Percentiles rank a stretch among this genome's conserved stretches.
Evolutionary conservation across 2,329 filamentous ascomycete genomes (phyloP).

Genomic region (Fusarium euwallaceae): DNA sequence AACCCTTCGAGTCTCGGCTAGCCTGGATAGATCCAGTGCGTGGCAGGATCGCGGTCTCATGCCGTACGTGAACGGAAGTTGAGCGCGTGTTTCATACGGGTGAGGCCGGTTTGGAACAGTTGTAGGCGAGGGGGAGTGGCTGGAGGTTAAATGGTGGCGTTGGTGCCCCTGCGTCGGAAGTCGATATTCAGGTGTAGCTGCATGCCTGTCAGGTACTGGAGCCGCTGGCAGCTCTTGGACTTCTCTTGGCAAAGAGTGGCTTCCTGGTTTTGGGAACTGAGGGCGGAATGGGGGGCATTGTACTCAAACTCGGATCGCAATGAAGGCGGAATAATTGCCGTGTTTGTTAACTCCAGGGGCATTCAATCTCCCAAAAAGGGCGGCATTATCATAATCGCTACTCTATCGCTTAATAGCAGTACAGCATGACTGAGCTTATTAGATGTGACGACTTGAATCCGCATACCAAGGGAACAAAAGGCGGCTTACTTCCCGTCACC

Average conservation of each 20-base stretch:
- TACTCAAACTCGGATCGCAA: background rate
- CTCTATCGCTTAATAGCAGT: too few species aligned
- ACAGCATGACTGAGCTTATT: too few species aligned
- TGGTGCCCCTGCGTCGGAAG: background rate
- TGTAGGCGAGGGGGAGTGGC: background rate
- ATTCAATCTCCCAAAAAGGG: too few species aligned
- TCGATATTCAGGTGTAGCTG: background rate
- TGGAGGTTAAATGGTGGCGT: conserved; percentile 15
- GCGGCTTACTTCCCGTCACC: conserved; percentile 9
- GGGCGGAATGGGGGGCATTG: background rate
- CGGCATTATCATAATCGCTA: too few species aligned
- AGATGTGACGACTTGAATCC: background rate
- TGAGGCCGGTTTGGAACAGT: conserved; percentile 8
- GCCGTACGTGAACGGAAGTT: background rate
- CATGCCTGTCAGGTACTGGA: background rate
- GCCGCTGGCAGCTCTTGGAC: too few species aligned
- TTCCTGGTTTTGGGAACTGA: background rate
- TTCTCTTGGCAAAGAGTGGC: background rate
- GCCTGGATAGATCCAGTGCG: background rate
- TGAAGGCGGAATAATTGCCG: background rate
- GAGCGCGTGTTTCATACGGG: background rate
- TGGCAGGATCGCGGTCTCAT: background rate
- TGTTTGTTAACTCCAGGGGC: too few species aligned
- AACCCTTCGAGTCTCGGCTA: background rate
- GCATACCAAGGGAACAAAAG: background rate